Percentiles rank a stretch among this genome's conserved stretches.
These are phyloP conservation scores for Pyrenopolyporus hunteri DNA, from an alignment of 495 filamentous ascomycete genomes.

Conservation along the genomic window DNA sequence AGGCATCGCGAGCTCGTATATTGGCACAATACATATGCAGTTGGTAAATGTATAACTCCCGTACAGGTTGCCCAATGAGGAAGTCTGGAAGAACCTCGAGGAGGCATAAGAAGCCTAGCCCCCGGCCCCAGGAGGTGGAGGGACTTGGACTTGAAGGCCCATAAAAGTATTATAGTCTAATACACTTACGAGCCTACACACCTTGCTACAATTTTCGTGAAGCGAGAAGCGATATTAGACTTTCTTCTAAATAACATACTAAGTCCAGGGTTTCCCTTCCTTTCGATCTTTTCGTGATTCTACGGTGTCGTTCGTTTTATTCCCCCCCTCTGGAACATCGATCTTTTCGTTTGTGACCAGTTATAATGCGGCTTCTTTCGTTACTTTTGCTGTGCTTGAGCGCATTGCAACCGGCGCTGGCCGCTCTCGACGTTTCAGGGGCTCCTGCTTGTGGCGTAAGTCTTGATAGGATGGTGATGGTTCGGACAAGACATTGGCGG, in stretches of 20 bases:
- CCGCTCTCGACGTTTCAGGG: conserved; percentile 25
- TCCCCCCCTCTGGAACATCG: conserved; percentile 4
- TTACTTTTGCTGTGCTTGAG: conserved; percentile 31
- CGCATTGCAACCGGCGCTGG: conserved; percentile 34
- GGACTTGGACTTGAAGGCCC: too few relatives aligned
- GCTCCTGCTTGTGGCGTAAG: conserved; percentile 34
- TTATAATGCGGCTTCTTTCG: conserved; percentile 26
- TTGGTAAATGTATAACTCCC: too few relatives aligned
- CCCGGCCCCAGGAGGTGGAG: too few relatives aligned
- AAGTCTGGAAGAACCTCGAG: too few relatives aligned
- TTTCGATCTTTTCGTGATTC: conserved; percentile 14
- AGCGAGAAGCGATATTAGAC: neutral
- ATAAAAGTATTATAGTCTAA: too few relatives aligned
- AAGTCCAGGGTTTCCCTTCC: conserved; percentile 23
- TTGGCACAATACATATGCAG: too few relatives aligned
- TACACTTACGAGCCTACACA: too few relatives aligned
- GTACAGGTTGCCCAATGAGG: too few relatives aligned
- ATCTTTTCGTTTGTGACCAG: conserved; percentile 12
- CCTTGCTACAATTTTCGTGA: neutral
- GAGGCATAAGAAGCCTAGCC: too few relatives aligned
- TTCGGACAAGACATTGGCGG: neutral
- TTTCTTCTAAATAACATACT: neutral
- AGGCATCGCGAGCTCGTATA: too few relatives aligned
- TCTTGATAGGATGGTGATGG: neutral
- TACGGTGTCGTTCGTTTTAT: conserved; percentile 28